These are phyloP conservation scores for Gloeopeniophorella convolvens DNA, from an alignment of 768 basidiomycete genomes.

Conservation along the genomic window DNA sequence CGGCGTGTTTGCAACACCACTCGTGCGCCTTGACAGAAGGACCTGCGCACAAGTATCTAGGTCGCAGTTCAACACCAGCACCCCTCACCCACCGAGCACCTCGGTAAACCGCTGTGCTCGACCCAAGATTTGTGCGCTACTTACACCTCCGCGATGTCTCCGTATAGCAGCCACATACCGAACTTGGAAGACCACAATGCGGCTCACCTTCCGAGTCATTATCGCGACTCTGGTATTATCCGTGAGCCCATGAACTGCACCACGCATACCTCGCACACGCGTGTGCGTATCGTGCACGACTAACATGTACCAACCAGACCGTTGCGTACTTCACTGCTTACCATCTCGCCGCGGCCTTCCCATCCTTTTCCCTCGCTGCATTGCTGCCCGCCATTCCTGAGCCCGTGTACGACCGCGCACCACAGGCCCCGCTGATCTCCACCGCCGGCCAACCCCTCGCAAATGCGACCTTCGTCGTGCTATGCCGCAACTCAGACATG, in stretches of 20 bases:
- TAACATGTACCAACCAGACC: background rate
- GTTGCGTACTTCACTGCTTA: background rate
- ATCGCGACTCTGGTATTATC: background rate
- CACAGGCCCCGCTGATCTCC: background rate
- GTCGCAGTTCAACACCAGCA: no score
- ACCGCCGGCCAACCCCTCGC: conserved; percentile 16
- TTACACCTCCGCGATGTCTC: no score
- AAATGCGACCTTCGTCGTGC: conserved; percentile 35
- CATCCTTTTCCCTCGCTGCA: background rate
- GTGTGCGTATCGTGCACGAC: no score
- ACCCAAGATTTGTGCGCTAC: no score
- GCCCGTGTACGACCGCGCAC: background rate
- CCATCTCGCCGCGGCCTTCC: background rate
- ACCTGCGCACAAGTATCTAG: no score
- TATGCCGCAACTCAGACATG: conserved; percentile 64
- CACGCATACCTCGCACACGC: no score
- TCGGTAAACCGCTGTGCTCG: no score
- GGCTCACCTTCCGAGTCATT: background rate
- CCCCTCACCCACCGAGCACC: no score
- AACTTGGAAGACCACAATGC: background rate
- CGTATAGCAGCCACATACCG: no score
- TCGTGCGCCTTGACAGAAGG: no score
- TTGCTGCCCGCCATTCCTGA: background rate
- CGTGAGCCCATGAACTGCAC: background rate
- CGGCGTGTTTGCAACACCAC: no score